A percentile compares a stretch with the other conserved stretches of the same genome.
phyloP scores from a whole-genome alignment of 306 rosid genomes.

The Ochetophila trinervis region DNA sequence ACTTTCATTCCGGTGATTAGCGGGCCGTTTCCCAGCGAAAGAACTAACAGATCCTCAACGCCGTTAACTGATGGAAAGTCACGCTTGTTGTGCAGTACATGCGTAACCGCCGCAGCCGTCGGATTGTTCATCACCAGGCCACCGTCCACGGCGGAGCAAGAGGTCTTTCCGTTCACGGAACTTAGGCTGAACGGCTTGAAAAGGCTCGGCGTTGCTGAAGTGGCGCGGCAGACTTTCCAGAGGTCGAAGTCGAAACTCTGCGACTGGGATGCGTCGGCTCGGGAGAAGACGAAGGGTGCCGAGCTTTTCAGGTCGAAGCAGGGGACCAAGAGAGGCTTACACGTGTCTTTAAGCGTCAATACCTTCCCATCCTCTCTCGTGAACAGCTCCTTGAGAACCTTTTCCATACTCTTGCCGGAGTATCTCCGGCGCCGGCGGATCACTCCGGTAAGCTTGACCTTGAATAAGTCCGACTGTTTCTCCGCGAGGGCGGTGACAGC shows the following conservation, averaged over 20 bases:
- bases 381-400: slow-evolving; percentile 53
- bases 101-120: slow-evolving; percentile 89
- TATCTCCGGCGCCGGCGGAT: slow-evolving; percentile 47
- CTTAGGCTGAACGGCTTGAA: slow-evolving; percentile 73
- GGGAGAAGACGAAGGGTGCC: slow-evolving; percentile 92
- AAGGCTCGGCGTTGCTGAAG: slow-evolving; percentile 73
- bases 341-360: slow-evolving; percentile 79
- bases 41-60: slow-evolving; percentile 77
- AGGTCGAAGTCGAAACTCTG: slow-evolving; percentile 88
- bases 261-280: slow-evolving; percentile 91
- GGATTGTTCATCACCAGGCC: slow-evolving; percentile 98
- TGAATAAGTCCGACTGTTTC: slow-evolving; percentile 53
- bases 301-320: slow-evolving; percentile 94
- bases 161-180: slow-evolving; percentile 77
- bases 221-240: slow-evolving; percentile 94
- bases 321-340: slow-evolving; percentile 80
- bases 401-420: slow-evolving; percentile 68
- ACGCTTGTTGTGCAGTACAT: slow-evolving; percentile 90
- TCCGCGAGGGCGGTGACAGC: slow-evolving; percentile 42
- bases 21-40: slow-evolving; percentile 80
- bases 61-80: slow-evolving; percentile 78
- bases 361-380: slow-evolving; percentile 43
- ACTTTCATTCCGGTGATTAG: slow-evolving; percentile 26
- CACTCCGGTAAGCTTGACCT: slow-evolving; percentile 28
- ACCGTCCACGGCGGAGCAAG: slow-evolving; percentile 85